phyloP scores from a whole-genome alignment of 345 rosid species.

The Eucalyptus tenuipes region DNA sequence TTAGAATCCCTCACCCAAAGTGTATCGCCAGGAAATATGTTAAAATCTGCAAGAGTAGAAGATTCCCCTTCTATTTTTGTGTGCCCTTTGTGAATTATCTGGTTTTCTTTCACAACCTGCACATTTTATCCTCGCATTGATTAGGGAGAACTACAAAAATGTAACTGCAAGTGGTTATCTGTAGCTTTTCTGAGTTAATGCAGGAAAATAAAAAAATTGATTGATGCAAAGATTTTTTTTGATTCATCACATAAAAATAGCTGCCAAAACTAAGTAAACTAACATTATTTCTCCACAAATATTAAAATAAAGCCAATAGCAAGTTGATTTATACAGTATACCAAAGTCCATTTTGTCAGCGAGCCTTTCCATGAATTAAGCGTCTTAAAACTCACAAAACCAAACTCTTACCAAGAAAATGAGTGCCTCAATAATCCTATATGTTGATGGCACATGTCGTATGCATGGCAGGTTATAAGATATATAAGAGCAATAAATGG shows the following conservation, averaged over 20 bases:
- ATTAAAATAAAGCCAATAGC: not conserved
- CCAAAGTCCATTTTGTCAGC: not conserved
- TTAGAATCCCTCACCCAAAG: conserved; percentile 98
- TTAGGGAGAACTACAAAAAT: not conserved
- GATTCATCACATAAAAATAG: not conserved
- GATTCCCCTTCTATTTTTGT: conserved; percentile 62
- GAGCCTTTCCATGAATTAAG: not conserved
- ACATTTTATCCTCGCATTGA: not conserved
- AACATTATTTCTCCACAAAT: not conserved
- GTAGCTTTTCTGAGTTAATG: not conserved
- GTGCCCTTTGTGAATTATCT: conserved; percentile 84
- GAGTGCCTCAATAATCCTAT: not conserved
- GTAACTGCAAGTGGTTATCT: not conserved
- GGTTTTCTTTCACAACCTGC: conserved; percentile 96
- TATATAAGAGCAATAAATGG: not conserved
- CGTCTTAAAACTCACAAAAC: not conserved
- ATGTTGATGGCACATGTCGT: not conserved
- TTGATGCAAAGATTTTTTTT: not conserved
- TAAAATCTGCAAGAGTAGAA: conserved; percentile 95
- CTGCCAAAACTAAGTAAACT: not conserved
- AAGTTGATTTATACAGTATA: not conserved
- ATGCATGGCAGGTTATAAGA: not conserved
- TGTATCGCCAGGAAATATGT: conserved; percentile 88
- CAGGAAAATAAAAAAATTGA: not conserved
- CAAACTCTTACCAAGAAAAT: not conserved